A percentile compares a stretch with the other conserved stretches of the same genome.
Evolutionary conservation across 768 basidiomycete species (phyloP).

Genomic region (Phlebiopsis gigantea): DNA sequence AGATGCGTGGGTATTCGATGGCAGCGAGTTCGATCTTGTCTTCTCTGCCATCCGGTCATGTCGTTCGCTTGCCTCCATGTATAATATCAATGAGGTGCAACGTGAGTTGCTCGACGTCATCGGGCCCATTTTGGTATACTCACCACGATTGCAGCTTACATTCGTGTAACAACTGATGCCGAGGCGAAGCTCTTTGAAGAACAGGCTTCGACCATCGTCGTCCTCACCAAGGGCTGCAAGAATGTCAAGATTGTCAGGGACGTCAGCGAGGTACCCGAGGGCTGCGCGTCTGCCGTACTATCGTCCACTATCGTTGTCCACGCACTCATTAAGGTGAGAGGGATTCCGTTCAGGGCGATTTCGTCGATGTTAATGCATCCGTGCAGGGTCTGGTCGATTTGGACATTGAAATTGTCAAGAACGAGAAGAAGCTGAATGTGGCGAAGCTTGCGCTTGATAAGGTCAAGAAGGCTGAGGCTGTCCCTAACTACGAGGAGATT

Average conservation of each 20-base stretch:
- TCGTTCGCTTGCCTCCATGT: conserved; percentile 83
- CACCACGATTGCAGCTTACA: conserved; percentile 52
- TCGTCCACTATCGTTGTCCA: conserved; percentile 71
- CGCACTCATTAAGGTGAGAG: conserved; percentile 76
- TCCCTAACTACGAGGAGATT: conserved; percentile 72
- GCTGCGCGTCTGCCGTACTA: conserved; percentile 83
- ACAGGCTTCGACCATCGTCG: conserved; percentile 69
- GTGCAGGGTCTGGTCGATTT: conserved; percentile 84
- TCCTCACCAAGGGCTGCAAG: conserved; percentile 87
- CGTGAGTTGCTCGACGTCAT: conserved; percentile 36
- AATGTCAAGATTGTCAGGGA: conserved; percentile 62
- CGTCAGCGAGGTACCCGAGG: conserved; percentile 68
- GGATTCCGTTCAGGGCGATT: background rate
- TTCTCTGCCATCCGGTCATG: conserved; percentile 74
- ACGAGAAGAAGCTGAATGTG: conserved; percentile 83
- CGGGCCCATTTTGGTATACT: background rate
- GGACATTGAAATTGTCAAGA: conserved; percentile 81
- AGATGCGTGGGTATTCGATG: conserved; percentile 47
- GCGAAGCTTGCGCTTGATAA: conserved; percentile 69
- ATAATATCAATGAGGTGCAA: conserved; percentile 89
- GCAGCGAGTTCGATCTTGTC: conserved; percentile 85
- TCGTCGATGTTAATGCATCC: background rate
- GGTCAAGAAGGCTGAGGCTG: conserved; percentile 63
- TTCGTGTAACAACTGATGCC: conserved; percentile 60
- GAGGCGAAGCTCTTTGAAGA: conserved; percentile 65